A percentile compares a stretch with the other conserved stretches of the same genome.
Conservation (phyloP, 2,329 filamentous ascomycete genomes). For the Paecilomyces niveus region DNA sequence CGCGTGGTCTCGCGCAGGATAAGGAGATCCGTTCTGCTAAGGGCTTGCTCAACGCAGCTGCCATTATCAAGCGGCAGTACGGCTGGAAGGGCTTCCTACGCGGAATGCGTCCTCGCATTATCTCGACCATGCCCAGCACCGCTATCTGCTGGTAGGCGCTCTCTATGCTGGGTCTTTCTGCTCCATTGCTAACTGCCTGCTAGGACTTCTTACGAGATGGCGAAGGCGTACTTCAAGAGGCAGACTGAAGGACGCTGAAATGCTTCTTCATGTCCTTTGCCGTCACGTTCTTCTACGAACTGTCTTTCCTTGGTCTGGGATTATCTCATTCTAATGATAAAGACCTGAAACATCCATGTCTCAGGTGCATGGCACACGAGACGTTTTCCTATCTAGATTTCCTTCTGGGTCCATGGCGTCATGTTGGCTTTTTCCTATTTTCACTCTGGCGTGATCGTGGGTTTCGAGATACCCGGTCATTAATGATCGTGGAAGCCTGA, state of each 20-base stretch:
- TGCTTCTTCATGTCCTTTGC: background rate
- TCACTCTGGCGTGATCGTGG: background rate
- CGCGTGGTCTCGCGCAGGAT: conserved; percentile 75
- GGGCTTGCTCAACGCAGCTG: conserved; percentile 70
- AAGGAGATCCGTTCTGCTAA: conserved; percentile 77
- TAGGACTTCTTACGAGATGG: conserved; percentile 61
- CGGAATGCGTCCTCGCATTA: conserved; percentile 79
- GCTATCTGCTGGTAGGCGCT: conserved; percentile 88
- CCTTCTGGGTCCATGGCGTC: background rate
- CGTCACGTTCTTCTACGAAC: background rate
- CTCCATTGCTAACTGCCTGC: conserved; percentile 4
- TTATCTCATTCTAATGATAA: background rate
- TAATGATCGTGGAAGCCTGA: background rate
- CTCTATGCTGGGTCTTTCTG: background rate
- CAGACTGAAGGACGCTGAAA: conserved; percentile 18
- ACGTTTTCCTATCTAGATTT: background rate
- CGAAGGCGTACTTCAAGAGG: conserved; percentile 59
- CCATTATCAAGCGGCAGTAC: conserved; percentile 74
- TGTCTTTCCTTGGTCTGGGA: background rate
- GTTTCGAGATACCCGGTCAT: background rate
- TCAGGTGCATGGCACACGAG: background rate
- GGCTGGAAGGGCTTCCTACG: conserved; percentile 86
- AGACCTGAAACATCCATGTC: background rate
- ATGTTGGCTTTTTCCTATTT: background rate
- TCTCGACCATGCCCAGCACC: conserved; percentile 97